Base-by-base conservation (phyloP, 495 filamentous ascomycete species). In the Patellaria atrata region DNA sequence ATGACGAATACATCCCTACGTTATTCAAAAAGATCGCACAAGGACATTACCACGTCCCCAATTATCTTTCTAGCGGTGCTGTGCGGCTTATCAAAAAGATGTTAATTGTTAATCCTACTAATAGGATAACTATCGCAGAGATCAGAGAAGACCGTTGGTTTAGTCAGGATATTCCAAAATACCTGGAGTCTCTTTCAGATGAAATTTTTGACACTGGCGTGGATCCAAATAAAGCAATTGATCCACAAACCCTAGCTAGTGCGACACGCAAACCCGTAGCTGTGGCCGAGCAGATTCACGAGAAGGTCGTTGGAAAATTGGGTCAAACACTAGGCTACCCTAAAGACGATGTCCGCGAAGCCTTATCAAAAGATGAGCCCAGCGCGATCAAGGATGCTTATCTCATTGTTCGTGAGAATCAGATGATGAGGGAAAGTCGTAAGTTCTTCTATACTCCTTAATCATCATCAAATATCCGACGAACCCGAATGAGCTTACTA, bases 321-420 rank as follows among this genome's bases (percentile, higher is more conserved):
- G 84, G 86, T 43, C 84, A 85, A 61, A 94, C 82, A 15, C 94
- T 97, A 87, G 89, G 89, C 35, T 97, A 97, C 55, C 82, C 74
- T 15, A 82, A 81, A 52, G 78, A 85, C 22, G 89, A 97, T 60
- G 89, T 97, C 23, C 79, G 92, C 54, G 87, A 94, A 51, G 87
- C 89, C 22, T 62, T 97, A 33, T 75, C 77, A 41, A 81, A 81
- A 35, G 74, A 92, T 30, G 89, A 97, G 51, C 87, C 89, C 23
- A 94, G 82, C 40, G 85, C 91, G 10, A 93, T 97, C 61, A 97
- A 97, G 55, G 89, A 97, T 64, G 89, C 89, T 10, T 97, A 96
- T 57, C 75, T 92, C 57, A 96, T 97, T 48, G 83, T 96, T 20
- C 73, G 86, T 31, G 89, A 97, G 59, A 96, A 97, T 56, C 85